These are phyloP conservation scores for Backusella parvicylindrica DNA, from an alignment of 192 early-diverging fungal species.

Conservation along the genomic window DNA sequence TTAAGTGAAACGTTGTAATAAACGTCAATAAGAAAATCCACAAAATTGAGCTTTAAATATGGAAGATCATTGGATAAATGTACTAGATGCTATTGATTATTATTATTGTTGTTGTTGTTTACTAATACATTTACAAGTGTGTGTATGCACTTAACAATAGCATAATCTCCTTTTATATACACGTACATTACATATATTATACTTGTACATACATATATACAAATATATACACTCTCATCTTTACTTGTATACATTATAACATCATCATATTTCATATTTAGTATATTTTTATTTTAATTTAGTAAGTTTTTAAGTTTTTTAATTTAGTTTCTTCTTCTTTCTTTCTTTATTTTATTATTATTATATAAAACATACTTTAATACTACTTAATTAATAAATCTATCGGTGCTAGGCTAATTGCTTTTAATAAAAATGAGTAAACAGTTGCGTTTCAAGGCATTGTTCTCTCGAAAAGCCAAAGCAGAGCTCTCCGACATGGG, in stretches of 20 bases:
- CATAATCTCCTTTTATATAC: background rate
- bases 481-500: background rate
- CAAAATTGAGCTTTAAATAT: background rate
- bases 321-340: background rate
- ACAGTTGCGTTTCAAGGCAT: conserved; percentile 2
- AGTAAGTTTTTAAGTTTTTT: background rate
- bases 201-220: no score
- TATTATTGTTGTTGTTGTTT: no score
- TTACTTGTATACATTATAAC: no score
- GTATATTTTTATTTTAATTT: background rate
- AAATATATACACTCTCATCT: no score
- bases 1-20: background rate
- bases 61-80: background rate
- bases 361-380: background rate
- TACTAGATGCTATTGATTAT: background rate
- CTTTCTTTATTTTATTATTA: background rate
- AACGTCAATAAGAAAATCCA: background rate
- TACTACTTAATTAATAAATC: background rate
- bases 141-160: background rate
- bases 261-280: background rate
- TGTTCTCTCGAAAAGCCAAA: conserved; percentile 7
- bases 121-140: background rate
- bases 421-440: background rate
- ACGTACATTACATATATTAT: background rate
- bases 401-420: background rate